A percentile compares a stretch with the other conserved stretches of the same genome.
These are phyloP conservation scores for Allium fistulosum DNA, from an alignment of 106 monocot species.

Conservation along the genomic window DNA sequence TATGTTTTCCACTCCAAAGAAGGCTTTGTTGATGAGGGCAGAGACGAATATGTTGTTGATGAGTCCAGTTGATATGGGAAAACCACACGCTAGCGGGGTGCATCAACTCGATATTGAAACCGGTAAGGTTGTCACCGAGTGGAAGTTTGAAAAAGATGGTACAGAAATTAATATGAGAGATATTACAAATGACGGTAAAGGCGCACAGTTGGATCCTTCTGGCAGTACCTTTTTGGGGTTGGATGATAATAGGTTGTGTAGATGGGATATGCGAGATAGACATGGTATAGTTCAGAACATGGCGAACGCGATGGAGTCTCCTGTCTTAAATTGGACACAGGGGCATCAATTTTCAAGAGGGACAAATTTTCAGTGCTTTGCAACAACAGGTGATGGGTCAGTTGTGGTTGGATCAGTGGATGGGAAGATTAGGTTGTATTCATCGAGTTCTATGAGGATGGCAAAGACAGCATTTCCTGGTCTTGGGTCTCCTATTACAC, in stretches of 20 bases:
- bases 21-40: conserved; percentile 76
- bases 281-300: conserved; percentile 74
- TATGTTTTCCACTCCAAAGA: conserved; percentile 46
- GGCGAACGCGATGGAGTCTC: conserved; percentile 31
- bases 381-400: conserved; percentile 80
- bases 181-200: conserved; percentile 80
- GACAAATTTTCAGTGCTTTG: conserved; percentile 91
- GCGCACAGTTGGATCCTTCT: conserved; percentile 70
- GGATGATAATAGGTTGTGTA: conserved; percentile 78
- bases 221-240: conserved; percentile 82
- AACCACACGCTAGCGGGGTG: conserved; percentile 59
- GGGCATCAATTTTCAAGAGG: conserved; percentile 89
- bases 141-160: conserved; percentile 92
- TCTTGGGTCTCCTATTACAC: conserved; percentile 69
- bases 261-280: conserved; percentile 86
- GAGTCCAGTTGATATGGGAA: conserved; percentile 50
- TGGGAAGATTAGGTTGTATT: conserved; percentile 86
- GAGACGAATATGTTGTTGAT: conserved; percentile 89
- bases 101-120: conserved; percentile 86
- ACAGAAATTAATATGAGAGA: conserved; percentile 75
- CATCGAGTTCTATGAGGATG: conserved; percentile 90
- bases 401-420: conserved; percentile 86
- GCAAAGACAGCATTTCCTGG: conserved; percentile 91
- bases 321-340: conserved; percentile 80
- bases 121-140: conserved; percentile 69